A percentile compares a stretch with the other conserved stretches of the same genome.
These are phyloP conservation scores for Cytospora piceicola DNA, from an alignment of 2,329 filamentous ascomycete species.

Conservation along the genomic window DNA sequence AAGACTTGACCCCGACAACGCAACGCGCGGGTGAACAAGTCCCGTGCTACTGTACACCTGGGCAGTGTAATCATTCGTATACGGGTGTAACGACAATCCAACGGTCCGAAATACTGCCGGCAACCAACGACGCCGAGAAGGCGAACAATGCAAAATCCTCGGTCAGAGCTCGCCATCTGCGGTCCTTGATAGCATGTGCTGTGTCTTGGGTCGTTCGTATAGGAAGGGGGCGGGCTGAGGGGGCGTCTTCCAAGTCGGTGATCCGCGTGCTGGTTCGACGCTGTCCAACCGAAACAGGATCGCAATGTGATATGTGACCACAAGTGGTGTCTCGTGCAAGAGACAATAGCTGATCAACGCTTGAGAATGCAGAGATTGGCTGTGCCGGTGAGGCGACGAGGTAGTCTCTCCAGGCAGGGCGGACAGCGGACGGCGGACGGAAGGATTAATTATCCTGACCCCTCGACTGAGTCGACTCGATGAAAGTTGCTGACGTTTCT, in stretches of 20 bases:
- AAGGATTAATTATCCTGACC: conserved; percentile 8
- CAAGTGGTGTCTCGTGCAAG: conserved; percentile 23
- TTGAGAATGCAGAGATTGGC: conserved; percentile 9
- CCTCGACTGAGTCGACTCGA: neutral
- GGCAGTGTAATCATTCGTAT: neutral
- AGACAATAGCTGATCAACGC: conserved; percentile 21
- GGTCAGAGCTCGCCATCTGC: neutral
- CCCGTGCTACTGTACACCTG: neutral
- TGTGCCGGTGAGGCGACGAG: neutral
- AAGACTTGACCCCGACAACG: neutral
- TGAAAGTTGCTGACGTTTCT: conserved; percentile 8
- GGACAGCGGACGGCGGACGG: conserved; percentile 10
- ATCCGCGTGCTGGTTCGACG: conserved; percentile 2
- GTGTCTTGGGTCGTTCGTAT: conserved; percentile 15
- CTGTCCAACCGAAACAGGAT: conserved; percentile 23
- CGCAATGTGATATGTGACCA: conserved; percentile 10
- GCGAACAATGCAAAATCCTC: neutral
- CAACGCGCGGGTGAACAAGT: neutral
- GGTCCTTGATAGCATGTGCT: conserved; percentile 1
- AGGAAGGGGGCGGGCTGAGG: neutral
- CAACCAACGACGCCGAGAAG: neutral
- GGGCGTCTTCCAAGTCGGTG: neutral
- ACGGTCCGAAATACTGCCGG: conserved; percentile 13
- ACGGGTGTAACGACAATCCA: conserved; percentile 1
- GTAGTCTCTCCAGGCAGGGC: neutral